Conservation (phyloP, 306 rosid species). For the Malus orientalis region DNA sequence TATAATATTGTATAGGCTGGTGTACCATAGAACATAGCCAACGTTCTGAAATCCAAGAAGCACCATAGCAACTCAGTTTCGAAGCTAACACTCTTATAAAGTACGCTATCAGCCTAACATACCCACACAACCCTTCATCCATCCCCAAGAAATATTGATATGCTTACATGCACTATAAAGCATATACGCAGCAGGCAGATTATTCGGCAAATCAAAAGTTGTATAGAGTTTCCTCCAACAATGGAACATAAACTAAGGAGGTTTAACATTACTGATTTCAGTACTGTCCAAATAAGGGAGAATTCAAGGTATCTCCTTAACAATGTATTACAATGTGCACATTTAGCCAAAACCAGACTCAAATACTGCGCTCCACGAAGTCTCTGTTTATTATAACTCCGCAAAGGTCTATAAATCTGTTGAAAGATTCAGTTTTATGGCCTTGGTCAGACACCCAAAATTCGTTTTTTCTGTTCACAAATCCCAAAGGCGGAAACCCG, state of each 20-base stretch:
- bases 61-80: background rate
- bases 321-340: background rate
- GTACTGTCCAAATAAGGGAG: background rate
- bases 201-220: background rate
- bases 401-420: background rate
- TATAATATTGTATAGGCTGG: background rate
- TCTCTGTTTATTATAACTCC: background rate
- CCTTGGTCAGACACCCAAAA: background rate
- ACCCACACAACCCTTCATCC: background rate
- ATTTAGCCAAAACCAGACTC: background rate
- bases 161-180: background rate
- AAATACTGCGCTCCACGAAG: background rate
- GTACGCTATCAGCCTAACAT: background rate
- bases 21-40: background rate
- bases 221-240: background rate
- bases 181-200: background rate
- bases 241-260: background rate
- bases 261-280: background rate
- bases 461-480: background rate
- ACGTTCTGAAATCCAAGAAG: background rate
- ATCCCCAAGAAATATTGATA: background rate
- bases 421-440: background rate
- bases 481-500: background rate
- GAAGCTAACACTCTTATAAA: background rate
- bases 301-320: background rate